Base-by-base conservation (phyloP, 192 early-diverging fungal species). In the Mortierella alpina region DNA sequence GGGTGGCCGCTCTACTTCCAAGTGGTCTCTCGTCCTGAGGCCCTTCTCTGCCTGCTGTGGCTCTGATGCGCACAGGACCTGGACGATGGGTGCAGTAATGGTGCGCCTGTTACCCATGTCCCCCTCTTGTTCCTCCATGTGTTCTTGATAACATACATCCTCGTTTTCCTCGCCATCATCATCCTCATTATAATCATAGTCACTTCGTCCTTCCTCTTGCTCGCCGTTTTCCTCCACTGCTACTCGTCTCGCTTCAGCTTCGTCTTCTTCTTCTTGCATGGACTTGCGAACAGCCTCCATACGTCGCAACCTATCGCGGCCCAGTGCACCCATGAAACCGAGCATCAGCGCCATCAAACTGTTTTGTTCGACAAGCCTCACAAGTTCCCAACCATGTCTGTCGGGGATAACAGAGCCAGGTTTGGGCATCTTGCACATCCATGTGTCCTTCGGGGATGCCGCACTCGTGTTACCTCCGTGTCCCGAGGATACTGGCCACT, bases 361-460 rank as follows among this genome's bases (percentile, higher is more conserved):
- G 52, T 88, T 88, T 51, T 88, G 85, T 23, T 86, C 85, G 4
- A 84, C 85, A 18, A 88, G 42, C 18, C 82, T 76, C 1, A 88
- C 77, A 7, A 88, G 72, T 57, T 88, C 87, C 77, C 84, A 83
- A 0, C 87, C 87, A 31, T 82, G 52, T 58, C 77, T 51, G 44
- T 80, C 77, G 2, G 70, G 77, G 47, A 80, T 55, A 4, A 55
- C 55, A 6, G 65, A 59, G 14, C 77, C 77, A 20, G 77, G 52
- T 14, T 58, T 67, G 11, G 77, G 77, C 77, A 80, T 80, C 61
- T 64, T 72, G 47, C 77, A 80, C 70, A 80, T 55, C 77, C 77
- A 80, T 2, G 62, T 45, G 14, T 80, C 77, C 49, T 70, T 69
- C 1, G 68, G 59, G 46, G 49, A 57, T 0, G 13, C 22, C 17